Evolutionary conservation across 2,329 filamentous ascomycete species (phyloP).

Genomic region (Fusarium sulawesiense): DNA sequence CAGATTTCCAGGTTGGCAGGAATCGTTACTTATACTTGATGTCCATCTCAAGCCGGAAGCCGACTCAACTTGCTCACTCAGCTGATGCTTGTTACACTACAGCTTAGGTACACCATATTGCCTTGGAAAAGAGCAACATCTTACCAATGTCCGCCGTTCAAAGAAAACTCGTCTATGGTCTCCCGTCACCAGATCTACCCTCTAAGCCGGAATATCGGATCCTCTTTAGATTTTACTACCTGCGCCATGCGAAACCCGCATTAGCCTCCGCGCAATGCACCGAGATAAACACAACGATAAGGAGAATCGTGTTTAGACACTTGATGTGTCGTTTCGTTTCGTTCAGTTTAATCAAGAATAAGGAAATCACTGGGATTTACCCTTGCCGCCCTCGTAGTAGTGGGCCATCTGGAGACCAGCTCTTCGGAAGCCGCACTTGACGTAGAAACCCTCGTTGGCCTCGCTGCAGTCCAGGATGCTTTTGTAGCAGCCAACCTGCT

Average conservation of each 20-base stretch:
- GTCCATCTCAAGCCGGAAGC: conserved; percentile 11
- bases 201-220: conserved; percentile 24
- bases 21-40: background rate
- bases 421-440: conserved; percentile 95
- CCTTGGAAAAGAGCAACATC: background rate
- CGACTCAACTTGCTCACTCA: conserved; percentile 19
- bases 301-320: conserved; percentile 9
- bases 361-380: conserved; percentile 53
- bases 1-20: background rate
- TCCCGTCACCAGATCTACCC: conserved; percentile 25
- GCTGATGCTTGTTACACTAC: conserved; percentile 27
- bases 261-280: conserved; percentile 40
- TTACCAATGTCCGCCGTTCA: background rate
- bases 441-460: conserved; percentile 95
- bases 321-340: background rate
- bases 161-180: conserved; percentile 34
- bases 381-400: conserved; percentile 77
- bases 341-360: background rate
- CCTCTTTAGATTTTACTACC: conserved; percentile 47
- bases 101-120: background rate
- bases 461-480: conserved; percentile 97
- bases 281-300: conserved; percentile 20
- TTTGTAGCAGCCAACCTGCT: conserved; percentile 95
- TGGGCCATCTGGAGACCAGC: conserved; percentile 97
- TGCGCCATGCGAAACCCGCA: conserved; percentile 43